Evolutionary conservation across 1,284 basidiomycete genomes (phyloP), one percentile per base, ranked within the genome.

Genomic region (Wallemia hederae): DNA sequence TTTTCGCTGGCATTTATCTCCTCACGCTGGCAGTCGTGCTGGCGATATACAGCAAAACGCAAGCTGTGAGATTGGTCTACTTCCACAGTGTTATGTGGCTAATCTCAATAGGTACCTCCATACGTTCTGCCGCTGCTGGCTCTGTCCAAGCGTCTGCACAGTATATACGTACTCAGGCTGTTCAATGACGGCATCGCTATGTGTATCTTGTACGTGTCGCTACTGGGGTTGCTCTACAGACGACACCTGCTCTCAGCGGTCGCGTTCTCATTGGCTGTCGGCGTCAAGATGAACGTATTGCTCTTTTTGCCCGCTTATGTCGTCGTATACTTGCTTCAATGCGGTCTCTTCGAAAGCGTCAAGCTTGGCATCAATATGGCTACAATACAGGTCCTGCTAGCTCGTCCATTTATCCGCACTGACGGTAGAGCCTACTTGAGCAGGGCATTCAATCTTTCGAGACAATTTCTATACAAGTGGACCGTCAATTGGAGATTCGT

Each of bases 401-500:
- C 82, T 0, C 67, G 73, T 1, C 80, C 83, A 1, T 94, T 92
- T 74, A 74, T 94, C 39, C 69, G 74, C 29, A 72, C 77, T 62
- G 73, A 83, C 65, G 72, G 77, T 1, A 65, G 70, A 63, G 74
- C 79, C 19, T 99, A 99, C 72, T 66, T 88, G 39, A 71, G 70
- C 14, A 77, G 77, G 9, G 82, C 94, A 0, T 99, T 94, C 69
- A 82, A 98, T 69, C 76, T 99, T 61, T 81, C 81, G 1, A 80
- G 94, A 15, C 76, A 80, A 15, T 99, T 99, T 72, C 72, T 94
- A 33, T 94, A 86, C 73, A 81, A 86, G 68, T 99, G 92, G 92
- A 97, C 92, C 0, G 91, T 97, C 63, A 98, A 98, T 69, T 98
- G 94, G 91, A 78, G 87, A 31, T 85, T 96, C 67, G 65, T 98